Evolutionary conservation across 805 yeast species (phyloP), one percentile per base, ranked within the genome.

Genomic region (Saccharomycopsis sp.): DNA sequence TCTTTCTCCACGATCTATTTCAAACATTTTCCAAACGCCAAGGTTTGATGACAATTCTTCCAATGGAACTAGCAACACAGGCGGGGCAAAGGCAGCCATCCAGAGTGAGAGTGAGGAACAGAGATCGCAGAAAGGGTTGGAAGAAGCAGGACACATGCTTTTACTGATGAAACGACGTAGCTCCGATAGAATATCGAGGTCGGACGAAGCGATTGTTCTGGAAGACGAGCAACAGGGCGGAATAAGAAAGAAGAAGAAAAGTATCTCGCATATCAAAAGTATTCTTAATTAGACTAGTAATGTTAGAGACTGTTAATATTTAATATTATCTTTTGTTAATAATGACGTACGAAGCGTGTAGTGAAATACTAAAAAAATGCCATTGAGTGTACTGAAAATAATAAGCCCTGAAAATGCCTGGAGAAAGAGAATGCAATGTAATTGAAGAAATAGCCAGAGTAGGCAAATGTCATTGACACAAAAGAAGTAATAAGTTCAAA

Each of bases 71-170:
- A 54, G 23, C 18, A 34, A 34, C 23, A n/a, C 24, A 16, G 18
- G 55, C 53, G 23, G 57, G 15, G 23, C 20, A 29, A 41, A 24
- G 23, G 41, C 53, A 24, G 7, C 34, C 24, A 20, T 3, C 12
- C 14, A 2, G 37, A n/a, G 37, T 24, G n/a, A 24, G 37, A 8
- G 52, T 34, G 20, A 41, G 21, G 47, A 52, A 15, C 24, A 44
- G 40, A 44, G 47, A 7, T 9, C 34, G 3, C 15, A 20, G 12
- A 50, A 56, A 2, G 59, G 56, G n/a, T 50, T 24, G 9, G 54
- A 59, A 54, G 57, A 54, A 34, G 62, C 62, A 3, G 58, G 61
- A 14, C 58, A 57, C n/a, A 57, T 60, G n/a, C 52, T 60, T 34
- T 44, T 60, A 37, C 61, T 54, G 41, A 57, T 60, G 54, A 57